Percentiles rank a stretch among this genome's conserved stretches.
Conservation (phyloP, 768 basidiomycete species). For the Leccinum disarticulatum region DNA sequence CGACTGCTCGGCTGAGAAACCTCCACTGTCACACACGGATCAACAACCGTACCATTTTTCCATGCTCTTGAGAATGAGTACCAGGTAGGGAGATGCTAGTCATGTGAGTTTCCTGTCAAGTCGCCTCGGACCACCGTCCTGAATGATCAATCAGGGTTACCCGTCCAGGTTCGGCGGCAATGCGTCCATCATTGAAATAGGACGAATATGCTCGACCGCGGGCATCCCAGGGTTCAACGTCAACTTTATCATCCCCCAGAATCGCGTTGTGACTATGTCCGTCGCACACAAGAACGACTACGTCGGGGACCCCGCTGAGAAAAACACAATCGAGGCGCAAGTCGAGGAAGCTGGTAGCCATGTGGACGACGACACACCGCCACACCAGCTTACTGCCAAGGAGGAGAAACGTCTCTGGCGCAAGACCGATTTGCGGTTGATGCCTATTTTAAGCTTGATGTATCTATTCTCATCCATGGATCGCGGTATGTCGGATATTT, state of each 20-base stretch:
- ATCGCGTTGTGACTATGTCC: not conserved
- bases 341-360: not conserved
- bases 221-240: not conserved
- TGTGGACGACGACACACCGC: not conserved
- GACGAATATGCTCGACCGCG: not conserved
- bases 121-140: not conserved
- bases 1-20: not conserved
- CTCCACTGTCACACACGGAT: not conserved
- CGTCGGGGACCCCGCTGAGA: not conserved
- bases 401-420: slow-evolving; percentile 55
- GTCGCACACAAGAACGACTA: not conserved
- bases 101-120: not conserved
- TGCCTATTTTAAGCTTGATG: slow-evolving; percentile 59
- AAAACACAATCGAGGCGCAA: not conserved
- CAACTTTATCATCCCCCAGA: too few relatives aligned
- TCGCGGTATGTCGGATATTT: slow-evolving; percentile 41
- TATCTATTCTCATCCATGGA: slow-evolving; percentile 67
- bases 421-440: slow-evolving; percentile 56
- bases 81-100: not conserved
- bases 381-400: slow-evolving; percentile 22
- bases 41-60: not conserved
- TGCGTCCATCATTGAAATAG: not conserved
- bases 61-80: not conserved
- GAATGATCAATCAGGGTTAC: not conserved
- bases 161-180: not conserved